Percentiles rank a stretch among this genome's conserved stretches.
phyloP scores from a whole-genome alignment of 2,329 filamentous ascomycete species.

The Tolypocladium endophyticum region DNA sequence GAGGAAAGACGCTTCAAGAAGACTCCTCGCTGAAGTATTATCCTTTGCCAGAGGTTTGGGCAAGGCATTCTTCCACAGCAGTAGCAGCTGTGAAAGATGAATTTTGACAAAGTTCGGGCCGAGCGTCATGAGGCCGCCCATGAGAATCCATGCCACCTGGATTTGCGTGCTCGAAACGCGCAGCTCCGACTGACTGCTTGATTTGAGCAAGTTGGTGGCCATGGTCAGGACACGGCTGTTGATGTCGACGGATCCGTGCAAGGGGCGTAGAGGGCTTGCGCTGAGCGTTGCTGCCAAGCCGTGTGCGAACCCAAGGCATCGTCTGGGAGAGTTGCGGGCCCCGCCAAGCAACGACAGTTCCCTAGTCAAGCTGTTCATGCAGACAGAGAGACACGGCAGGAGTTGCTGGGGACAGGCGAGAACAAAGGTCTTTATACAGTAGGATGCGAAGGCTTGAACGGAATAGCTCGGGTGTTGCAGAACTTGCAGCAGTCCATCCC shows the following conservation, averaged over 20 bases:
- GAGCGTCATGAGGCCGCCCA: slow-evolving; percentile 91
- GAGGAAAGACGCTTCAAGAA: slow-evolving; percentile 84
- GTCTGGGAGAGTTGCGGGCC: slow-evolving; percentile 66
- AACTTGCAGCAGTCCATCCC: slow-evolving; percentile 81
- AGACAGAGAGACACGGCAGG: slow-evolving; percentile 82
- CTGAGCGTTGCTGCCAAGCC: slow-evolving; percentile 85
- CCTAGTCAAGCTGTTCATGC: slow-evolving; percentile 87
- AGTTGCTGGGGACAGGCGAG: slow-evolving; percentile 88
- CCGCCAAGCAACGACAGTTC: slow-evolving; percentile 71
- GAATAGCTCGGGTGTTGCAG: slow-evolving; percentile 93
- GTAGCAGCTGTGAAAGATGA: slow-evolving; percentile 82
- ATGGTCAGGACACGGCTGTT: slow-evolving; percentile 86
- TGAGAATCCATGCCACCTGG: slow-evolving; percentile 94
- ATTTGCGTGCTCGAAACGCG: slow-evolving; percentile 89
- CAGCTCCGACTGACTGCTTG: slow-evolving; percentile 81
- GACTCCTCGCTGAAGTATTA: slow-evolving; percentile 71
- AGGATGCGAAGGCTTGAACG: slow-evolving; percentile 81
- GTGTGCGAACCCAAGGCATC: slow-evolving; percentile 85
- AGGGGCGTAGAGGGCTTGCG: slow-evolving; percentile 74
- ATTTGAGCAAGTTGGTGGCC: slow-evolving; percentile 85
- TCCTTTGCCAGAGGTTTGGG: slow-evolving; percentile 92
- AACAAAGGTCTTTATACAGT: slow-evolving; percentile 78
- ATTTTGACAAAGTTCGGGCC: slow-evolving; percentile 99
- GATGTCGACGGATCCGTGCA: slow-evolving; percentile 92
- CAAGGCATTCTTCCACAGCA: slow-evolving; percentile 95